phyloP scores from a whole-genome alignment of 176 grass and related monocot species.

The Eragrostis curvula region DNA sequence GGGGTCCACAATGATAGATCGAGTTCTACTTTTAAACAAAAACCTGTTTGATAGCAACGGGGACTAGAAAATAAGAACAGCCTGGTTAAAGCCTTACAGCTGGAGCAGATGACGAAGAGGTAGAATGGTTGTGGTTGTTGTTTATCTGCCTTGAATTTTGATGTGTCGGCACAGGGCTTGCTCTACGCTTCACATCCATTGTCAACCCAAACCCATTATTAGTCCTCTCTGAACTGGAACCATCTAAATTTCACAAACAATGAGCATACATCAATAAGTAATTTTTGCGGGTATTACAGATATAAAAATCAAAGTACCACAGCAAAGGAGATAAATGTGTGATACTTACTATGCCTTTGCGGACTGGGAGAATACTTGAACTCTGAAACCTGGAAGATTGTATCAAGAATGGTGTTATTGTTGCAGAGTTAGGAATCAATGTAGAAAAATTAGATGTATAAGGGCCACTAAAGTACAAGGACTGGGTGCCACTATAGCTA shows the following conservation, averaged over 20 bases:
- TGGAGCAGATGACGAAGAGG: slow-evolving; percentile 33
- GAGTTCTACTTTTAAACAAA: slow-evolving; percentile 38
- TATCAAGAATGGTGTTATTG: neutral
- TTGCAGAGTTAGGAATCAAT: neutral
- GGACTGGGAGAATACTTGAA: slow-evolving; percentile 54
- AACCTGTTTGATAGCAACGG: slow-evolving; percentile 2
- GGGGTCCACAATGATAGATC: slow-evolving; percentile 25
- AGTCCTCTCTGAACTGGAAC: slow-evolving; percentile 23
- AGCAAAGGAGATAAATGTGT: neutral
- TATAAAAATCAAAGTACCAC: neutral
- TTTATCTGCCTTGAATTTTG: slow-evolving; percentile 36
- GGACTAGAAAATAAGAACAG: neutral
- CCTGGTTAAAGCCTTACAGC: slow-evolving; percentile 52
- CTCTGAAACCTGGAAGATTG: slow-evolving; percentile 39
- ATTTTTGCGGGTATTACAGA: neutral
- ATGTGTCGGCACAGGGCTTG: slow-evolving; percentile 40
- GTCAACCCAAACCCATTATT: slow-evolving; percentile 16
- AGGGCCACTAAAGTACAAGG: slow-evolving; percentile 12
- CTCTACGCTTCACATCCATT: slow-evolving; percentile 15
- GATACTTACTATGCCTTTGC: slow-evolving; percentile 44
- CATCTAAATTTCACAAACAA: slow-evolving; percentile 21
- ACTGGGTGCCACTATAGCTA: neutral
- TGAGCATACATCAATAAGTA: neutral
- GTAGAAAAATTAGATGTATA: neutral
- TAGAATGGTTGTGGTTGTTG: slow-evolving; percentile 29